Evolutionary conservation across 352 stramenopile genomes (phyloP), one percentile per base, ranked within the genome.

Genomic region (Globisporangium ultimum): DNA sequence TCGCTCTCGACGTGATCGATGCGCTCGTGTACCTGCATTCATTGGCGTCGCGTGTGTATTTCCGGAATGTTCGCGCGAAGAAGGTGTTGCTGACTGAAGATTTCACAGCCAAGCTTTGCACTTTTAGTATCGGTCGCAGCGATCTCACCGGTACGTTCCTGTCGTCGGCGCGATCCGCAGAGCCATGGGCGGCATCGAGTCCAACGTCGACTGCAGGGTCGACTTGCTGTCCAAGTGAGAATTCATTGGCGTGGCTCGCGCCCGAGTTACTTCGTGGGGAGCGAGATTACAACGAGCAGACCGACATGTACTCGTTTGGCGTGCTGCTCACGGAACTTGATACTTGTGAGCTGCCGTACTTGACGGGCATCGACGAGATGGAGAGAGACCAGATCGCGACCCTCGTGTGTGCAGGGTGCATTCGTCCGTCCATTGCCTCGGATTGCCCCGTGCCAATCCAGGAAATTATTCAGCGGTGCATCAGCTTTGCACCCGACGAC

Each of bases 1-100:
- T 86, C 57, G 83, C 80, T 5, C 79, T 89, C 55, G 76, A 91
- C 55, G 64, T 93, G 2, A 67, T 79, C 13, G 78, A 90, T 43
- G 79, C 71, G 20, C 68, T 93, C 28, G 80, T 86, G 56, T 88
- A 89, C 60, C 55, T 93, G 55, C 83, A 93, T 69, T 77, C 77
- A 38, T 51, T 87, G 15, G 61, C 67, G 28, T 68, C 61, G 1
- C 78, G 80, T 49, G 52, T 68, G 9, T 64, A 76, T 22, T 66
- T 84, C 38, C 61, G 42, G 24, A 64, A 81, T 24, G 64, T 88
- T 18, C 80, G 78, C 18, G 68, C 69, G 2, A 72, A 72, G 28
- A 62, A 76, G 5, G 74, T 88, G 18, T 18, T 85, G 12, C 57
- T 88, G 15, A 64, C 71, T 0, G 59, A 80, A 13, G 52, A 66